Evolutionary conservation across 208 protist genomes (phyloP), one percentile per base, ranked within the genome.

Genomic region (Herpetomonas muscarum): DNA sequence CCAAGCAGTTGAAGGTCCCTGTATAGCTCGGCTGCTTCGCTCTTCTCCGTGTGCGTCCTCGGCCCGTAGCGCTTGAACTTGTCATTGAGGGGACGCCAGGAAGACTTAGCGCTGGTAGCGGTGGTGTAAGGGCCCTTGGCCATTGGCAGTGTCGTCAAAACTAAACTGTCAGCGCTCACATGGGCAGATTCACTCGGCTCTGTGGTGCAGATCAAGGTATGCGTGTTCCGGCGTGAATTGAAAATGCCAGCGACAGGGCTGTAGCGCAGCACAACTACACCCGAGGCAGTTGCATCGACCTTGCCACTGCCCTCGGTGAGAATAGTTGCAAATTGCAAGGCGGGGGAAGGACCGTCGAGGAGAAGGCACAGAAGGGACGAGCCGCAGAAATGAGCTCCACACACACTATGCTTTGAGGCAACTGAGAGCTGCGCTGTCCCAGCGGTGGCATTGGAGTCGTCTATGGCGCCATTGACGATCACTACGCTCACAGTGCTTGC

Each of bases 51-150:
- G 28, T 28, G 36, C 12, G 28, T 42, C n/a, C 15, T 17, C 42
- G 60, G 60, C 3, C 56, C 52, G 39, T 74, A 61, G 48, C 64
- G 61, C n/a, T 57, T 58, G 39, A 55, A 74, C 21, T 55, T 48
- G 30, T 74, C 42, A 31, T 61, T 2, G 42, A 61, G 42, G 34
- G 44, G 47, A 7, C 54, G 22, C 47, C 56, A 61, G 22, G 42
- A 3, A 30, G 56, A 36, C 0, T 45, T 30, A 19, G 45, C 42
- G 22, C 6, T 30, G 24, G 13, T 19, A 45, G 29, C 32, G 25
- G 19, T 30, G 4, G 55, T 53, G 50, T 65, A 70, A 3, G 64
- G 64, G 10, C 64, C 64, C 15, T 70, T 53, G 5, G 39, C 24
- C 45, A 70, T 49, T 1, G 64, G 32, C 17, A 64, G 55, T 17